A percentile compares a stretch with the other conserved stretches of the same genome.
phyloP scores from a whole-genome alignment of 768 basidiomycete genomes.

The Lactarius deliciosus region DNA sequence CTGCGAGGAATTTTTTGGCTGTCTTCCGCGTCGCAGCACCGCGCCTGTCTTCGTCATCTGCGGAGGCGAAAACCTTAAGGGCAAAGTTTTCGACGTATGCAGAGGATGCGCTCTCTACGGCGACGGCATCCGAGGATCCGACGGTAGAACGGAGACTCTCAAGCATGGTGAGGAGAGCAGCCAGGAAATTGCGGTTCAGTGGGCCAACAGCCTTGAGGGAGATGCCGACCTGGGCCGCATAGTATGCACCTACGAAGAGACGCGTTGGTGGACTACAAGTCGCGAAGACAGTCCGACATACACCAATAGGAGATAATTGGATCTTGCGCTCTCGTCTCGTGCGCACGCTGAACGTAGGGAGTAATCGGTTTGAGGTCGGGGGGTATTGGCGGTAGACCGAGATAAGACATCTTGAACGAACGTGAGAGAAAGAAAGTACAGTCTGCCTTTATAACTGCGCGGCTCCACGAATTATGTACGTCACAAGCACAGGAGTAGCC shows the following conservation, averaged over 20 bases:
- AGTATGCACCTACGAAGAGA: constrained; percentile 70
- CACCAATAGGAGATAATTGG: constrained; percentile 96
- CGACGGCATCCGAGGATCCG: constrained; percentile 73
- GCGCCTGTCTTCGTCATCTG: constrained; percentile 88
- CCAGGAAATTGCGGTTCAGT: constrained; percentile 64
- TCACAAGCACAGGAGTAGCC: background rate
- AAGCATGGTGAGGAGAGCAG: constrained; percentile 70
- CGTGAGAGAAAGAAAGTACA: background rate
- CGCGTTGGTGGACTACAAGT: constrained; percentile 16
- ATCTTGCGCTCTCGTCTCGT: constrained; percentile 80
- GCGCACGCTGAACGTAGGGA: constrained; percentile 86
- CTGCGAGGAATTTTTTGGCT: constrained; percentile 92
- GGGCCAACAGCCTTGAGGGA: constrained; percentile 64
- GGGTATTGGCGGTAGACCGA: constrained; percentile 61
- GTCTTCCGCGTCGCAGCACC: constrained; percentile 82
- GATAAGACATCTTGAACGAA: constrained; percentile 33
- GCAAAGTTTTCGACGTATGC: constrained; percentile 97
- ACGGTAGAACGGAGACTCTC: constrained; percentile 81
- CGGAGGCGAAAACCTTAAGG: constrained; percentile 78
- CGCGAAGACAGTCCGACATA: constrained; percentile 42
- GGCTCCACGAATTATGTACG: background rate
- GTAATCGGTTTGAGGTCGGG: constrained; percentile 62
- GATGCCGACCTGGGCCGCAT: constrained; percentile 88
- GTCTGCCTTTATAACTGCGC: background rate
- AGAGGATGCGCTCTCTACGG: constrained; percentile 76